phyloP scores from a whole-genome alignment of 768 basidiomycete species.

The Suillus lakei region DNA sequence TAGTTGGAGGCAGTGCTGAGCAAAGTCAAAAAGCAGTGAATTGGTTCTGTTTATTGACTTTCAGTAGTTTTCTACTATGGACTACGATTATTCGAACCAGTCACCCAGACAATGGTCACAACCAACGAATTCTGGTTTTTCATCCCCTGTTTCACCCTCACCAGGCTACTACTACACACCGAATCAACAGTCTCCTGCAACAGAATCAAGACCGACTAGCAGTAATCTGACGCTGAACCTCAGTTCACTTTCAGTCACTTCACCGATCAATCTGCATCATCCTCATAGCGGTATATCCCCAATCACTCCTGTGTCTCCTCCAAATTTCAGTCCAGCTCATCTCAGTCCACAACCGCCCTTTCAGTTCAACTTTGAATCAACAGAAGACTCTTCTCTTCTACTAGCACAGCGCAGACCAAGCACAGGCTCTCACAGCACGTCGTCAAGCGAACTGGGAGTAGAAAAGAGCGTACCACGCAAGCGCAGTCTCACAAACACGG shows the following conservation, averaged over 20 bases:
- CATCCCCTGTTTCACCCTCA: constrained; percentile 30
- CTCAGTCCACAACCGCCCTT: constrained; percentile 48
- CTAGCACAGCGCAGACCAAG: constrained; percentile 42
- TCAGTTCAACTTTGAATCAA: constrained; percentile 55
- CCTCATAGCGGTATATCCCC: constrained; percentile 46
- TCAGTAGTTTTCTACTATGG: constrained; percentile 20
- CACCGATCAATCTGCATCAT: constrained; percentile 56
- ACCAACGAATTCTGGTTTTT: constrained; percentile 20
- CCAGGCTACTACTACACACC: constrained; percentile 27
- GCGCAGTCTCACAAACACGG: constrained; percentile 59
- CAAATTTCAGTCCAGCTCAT: constrained; percentile 46
- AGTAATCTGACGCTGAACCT: constrained; percentile 68
- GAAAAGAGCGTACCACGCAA: constrained; percentile 66
- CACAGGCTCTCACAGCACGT: constrained; percentile 42
- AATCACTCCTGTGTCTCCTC: constrained; percentile 64
- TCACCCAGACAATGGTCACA: constrained; percentile 43
- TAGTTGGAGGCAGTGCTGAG: no score
- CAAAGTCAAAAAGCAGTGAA: no score
- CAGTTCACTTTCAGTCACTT: constrained; percentile 66
- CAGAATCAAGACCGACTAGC: constrained; percentile 31
- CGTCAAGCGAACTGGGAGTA: constrained; percentile 51
- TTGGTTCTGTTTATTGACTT: no score
- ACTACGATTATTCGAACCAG: constrained; percentile 36
- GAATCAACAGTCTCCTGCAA: constrained; percentile 15
- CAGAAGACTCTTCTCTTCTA: constrained; percentile 31